These are phyloP conservation scores for Xylariaceae sp. DNA, from an alignment of 2,329 filamentous ascomycete species.

Conservation along the genomic window DNA sequence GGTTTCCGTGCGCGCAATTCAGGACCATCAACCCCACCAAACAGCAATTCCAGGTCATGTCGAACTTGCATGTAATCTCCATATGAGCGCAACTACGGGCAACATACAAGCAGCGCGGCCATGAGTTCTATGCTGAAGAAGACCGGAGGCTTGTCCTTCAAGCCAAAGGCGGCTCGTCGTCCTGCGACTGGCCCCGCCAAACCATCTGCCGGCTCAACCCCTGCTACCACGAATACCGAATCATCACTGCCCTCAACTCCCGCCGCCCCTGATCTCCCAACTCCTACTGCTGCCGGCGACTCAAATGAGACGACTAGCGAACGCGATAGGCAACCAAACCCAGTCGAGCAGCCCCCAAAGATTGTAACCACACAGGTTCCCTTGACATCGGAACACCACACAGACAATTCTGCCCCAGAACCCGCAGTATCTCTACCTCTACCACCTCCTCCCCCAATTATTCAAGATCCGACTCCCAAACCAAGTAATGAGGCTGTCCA, in stretches of 20 bases:
- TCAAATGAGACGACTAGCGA: slow-evolving; percentile 15
- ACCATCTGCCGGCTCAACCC: slow-evolving; percentile 22
- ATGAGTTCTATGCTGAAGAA: slow-evolving; percentile 70
- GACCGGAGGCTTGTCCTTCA: slow-evolving; percentile 58
- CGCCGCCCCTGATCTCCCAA: slow-evolving; percentile 14
- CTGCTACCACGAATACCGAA: slow-evolving; percentile 25
- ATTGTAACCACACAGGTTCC: slow-evolving; percentile 6
- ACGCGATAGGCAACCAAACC: neutral
- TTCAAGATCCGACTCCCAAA: slow-evolving; percentile 8
- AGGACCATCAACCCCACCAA: slow-evolving; percentile 6
- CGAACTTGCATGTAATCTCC: slow-evolving; percentile 7
- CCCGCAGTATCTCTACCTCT: slow-evolving; percentile 8
- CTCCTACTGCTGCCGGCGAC: slow-evolving; percentile 17
- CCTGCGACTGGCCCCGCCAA: slow-evolving; percentile 42
- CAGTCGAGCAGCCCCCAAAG: slow-evolving; percentile 4
- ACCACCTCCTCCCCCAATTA: slow-evolving; percentile 1
- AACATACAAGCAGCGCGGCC: slow-evolving; percentile 7
- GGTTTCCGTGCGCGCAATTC: slow-evolving; percentile 1
- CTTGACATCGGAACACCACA: neutral
- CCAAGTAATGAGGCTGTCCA: slow-evolving; percentile 1
- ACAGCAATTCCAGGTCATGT: slow-evolving; percentile 10
- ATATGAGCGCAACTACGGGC: slow-evolving; percentile 18
- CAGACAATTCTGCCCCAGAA: slow-evolving; percentile 1
- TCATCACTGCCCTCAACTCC: slow-evolving; percentile 13
- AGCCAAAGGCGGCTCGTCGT: slow-evolving; percentile 61